Base-by-base conservation (phyloP, 2,329 filamentous ascomycete genomes). In the Colletotrichum magnum region DNA sequence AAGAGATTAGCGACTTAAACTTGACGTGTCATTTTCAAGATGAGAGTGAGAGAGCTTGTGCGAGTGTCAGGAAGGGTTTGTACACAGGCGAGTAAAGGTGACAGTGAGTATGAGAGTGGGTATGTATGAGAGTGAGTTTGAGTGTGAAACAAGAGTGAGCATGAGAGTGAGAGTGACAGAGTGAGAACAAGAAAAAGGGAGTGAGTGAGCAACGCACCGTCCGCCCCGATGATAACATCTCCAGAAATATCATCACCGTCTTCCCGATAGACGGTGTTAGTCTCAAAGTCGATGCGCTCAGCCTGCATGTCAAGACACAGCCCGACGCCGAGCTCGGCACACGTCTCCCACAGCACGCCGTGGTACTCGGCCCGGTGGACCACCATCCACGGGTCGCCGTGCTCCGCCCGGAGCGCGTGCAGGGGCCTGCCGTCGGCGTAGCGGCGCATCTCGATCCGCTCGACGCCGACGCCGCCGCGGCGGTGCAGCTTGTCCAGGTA, bases 321-420 rank as follows among this genome's bases (percentile, higher is more conserved):
- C 5, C 51, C 50, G 3, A 68, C 68, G 0, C 68, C 64, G 7
- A 64, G 47, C 32, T 48, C 58, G 12, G 10, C 1, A 7, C 64
- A 67, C 24, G 57, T 59, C 26, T 48, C 45, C 68, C 68, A 70
- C 15, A 70, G 5, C 5, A 21, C 52, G n/a, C 16, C n/a, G 12
- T 70, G 64, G 2, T 57, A 58, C 26, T 70, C 68, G 6, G 64
- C 68, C 7, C 68, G 36, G 15, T 70, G 68, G 4, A 36, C 32
- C 1, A 61, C 67, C 62, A 67, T 61, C 67, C 67, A 69, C 3
- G 24, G 32, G 7, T 60, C 62, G 32, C 67, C 67, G n/a, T 66
- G 66, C 15, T 21, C 6, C 1, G n/a, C n/a, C 18, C n/a, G 32
- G 21, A 70, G 52, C 5, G n/a, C 36, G 32, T 45, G 43, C 1